Evolutionary conservation across 2,329 filamentous ascomycete genomes (phyloP).

Genomic region (Botrytis elliptica): DNA sequence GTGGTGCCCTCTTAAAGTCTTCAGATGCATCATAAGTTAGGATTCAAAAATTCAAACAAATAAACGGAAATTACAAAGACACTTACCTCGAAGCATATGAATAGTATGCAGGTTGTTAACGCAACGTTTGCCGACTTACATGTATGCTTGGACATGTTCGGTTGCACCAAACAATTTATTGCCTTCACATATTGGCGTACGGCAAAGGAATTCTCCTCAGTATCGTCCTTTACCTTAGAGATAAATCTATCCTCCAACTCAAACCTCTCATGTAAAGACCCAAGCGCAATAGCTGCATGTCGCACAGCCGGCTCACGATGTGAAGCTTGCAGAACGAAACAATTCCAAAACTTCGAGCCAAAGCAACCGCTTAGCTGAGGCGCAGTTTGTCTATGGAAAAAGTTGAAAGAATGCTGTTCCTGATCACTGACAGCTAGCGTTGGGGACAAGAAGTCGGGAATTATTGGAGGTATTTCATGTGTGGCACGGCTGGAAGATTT

Average conservation of each 20-base stretch:
- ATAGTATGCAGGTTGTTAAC: constrained; percentile 28
- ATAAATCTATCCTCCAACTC: constrained; percentile 16
- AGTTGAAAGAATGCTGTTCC: constrained; percentile 50
- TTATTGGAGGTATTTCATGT: background rate
- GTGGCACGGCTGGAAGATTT: background rate
- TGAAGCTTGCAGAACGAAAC: constrained; percentile 58
- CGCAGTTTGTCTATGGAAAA: constrained; percentile 59
- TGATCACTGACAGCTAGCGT: constrained; percentile 14
- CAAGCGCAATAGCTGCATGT: constrained; percentile 29
- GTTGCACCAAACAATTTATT: constrained; percentile 23
- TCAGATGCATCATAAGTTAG: background rate
- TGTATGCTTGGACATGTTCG: constrained; percentile 26
- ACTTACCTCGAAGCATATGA: constrained; percentile 31
- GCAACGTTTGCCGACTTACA: constrained; percentile 25
- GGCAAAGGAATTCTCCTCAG: constrained; percentile 24
- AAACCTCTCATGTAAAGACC: constrained; percentile 28
- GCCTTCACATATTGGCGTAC: constrained; percentile 26
- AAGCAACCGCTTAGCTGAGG: constrained; percentile 64
- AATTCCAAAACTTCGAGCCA: constrained; percentile 61
- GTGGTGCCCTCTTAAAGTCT: constrained; percentile 27
- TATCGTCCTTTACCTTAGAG: background rate
- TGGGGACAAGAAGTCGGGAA: constrained; percentile 5
- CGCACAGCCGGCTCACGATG: constrained; percentile 43
- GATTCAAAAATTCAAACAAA: background rate
- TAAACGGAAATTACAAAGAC: too few relatives aligned